A percentile compares a stretch with the other conserved stretches of the same genome.
phyloP scores from a whole-genome alignment of 371 early-diverging fungal genomes.

The Saksenaea vasiformis region DNA sequence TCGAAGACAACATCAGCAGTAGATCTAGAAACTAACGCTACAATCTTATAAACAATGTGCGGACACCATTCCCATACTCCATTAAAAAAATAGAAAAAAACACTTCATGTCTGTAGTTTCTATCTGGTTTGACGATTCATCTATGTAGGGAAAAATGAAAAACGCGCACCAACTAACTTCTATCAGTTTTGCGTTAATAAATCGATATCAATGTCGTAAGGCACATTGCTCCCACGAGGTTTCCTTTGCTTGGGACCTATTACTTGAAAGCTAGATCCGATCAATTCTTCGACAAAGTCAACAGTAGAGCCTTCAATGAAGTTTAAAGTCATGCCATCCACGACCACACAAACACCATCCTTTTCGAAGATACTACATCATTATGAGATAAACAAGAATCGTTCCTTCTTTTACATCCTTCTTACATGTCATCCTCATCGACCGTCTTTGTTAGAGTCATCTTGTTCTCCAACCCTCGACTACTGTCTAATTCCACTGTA shows the following conservation, averaged over 20 bases:
- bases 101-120: conserved; percentile 1
- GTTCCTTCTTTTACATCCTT: conserved; percentile 3
- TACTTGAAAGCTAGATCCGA: conserved; percentile 92
- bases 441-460: neutral
- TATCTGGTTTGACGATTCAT: neutral
- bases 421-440: neutral
- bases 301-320: conserved; percentile 86
- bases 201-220: conserved; percentile 56
- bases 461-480: neutral
- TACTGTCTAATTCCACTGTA: neutral
- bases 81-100: neutral
- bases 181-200: conserved; percentile 37
- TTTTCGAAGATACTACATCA: conserved; percentile 75
- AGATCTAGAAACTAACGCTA: too few species aligned
- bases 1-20: too few species aligned
- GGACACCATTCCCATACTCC: too few species aligned
- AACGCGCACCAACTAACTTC: too few species aligned
- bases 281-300: conserved; percentile 90
- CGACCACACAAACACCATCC: conserved; percentile 79
- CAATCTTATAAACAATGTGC: too few species aligned
- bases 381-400: neutral
- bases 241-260: conserved; percentile 89
- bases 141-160: too few species aligned
- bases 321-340: conserved; percentile 82
- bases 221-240: conserved; percentile 90